A percentile compares a stretch with the other conserved stretches of the same genome.
Evolutionary conservation across 305 asterid genomes (phyloP).

Genomic region (Fraxinus floribunda): DNA sequence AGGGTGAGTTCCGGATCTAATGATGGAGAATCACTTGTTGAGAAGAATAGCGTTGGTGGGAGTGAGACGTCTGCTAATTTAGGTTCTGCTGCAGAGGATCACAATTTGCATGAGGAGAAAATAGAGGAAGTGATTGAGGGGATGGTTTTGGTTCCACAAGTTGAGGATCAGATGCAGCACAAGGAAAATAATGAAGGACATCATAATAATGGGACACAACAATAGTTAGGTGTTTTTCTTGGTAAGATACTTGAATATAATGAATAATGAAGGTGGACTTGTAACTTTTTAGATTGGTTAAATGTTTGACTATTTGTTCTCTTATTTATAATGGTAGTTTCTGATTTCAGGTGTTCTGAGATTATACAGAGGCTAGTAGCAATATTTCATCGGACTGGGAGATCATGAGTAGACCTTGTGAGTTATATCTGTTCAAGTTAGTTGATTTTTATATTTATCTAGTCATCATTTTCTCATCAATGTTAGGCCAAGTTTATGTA

Average conservation of each 20-base stretch:
- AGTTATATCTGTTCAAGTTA: not conserved
- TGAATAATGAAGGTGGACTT: slow-evolving; percentile 17
- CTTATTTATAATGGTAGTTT: not conserved
- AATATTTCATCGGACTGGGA: not conserved
- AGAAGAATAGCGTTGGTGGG: slow-evolving; percentile 19
- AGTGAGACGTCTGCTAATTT: slow-evolving; percentile 25
- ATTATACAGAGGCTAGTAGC: not conserved
- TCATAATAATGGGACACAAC: slow-evolving; percentile 19
- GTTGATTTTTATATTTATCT: not conserved
- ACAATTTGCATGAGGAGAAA: slow-evolving; percentile 20
- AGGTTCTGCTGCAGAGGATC: slow-evolving; percentile 24
- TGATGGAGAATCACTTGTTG: slow-evolving; percentile 19
- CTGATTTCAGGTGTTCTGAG: not conserved
- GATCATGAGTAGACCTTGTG: not conserved
- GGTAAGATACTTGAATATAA: not conserved
- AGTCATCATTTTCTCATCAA: not conserved
- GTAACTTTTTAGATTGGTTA: not conserved
- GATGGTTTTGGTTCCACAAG: slow-evolving; percentile 18
- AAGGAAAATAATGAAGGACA: slow-evolving; percentile 25
- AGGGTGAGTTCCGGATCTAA: slow-evolving; percentile 18
- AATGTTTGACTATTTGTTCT: not conserved
- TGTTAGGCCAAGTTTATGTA: not conserved
- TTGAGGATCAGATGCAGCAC: slow-evolving; percentile 28
- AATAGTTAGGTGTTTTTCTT: slow-evolving; percentile 16
- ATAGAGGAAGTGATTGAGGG: slow-evolving; percentile 26